A percentile compares a stretch with the other conserved stretches of the same genome.
phyloP scores from a whole-genome alignment of 805 yeast genomes.

The Candida sakaeoensis region DNA sequence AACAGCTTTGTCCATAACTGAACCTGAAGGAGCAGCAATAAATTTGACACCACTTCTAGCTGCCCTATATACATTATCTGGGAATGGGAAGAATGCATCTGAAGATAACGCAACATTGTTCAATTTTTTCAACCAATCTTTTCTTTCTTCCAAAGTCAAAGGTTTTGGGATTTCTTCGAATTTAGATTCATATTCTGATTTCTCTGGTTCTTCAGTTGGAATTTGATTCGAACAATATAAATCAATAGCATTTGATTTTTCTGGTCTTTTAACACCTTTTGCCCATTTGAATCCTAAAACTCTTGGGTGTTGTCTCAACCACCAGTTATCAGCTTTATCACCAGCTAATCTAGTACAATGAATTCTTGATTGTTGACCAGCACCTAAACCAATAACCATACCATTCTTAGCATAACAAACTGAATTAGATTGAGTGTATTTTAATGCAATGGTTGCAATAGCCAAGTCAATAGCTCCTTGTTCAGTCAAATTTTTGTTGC shows the following conservation, averaged over 20 bases:
- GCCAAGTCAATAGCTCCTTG: slow-evolving; percentile 92
- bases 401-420: slow-evolving; percentile 98
- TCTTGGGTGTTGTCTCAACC: slow-evolving; percentile 98
- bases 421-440: slow-evolving; percentile 97
- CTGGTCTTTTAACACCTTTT: slow-evolving; percentile 97
- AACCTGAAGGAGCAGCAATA: slow-evolving; percentile 96
- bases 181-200: slow-evolving; percentile 85
- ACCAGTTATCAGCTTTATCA: slow-evolving; percentile 99
- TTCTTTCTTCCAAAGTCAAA: slow-evolving; percentile 75
- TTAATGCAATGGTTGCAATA: slow-evolving; percentile 95
- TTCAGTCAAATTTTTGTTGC: slow-evolving; percentile 81
- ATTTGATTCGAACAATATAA: slow-evolving; percentile 87
- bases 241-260: slow-evolving; percentile 97
- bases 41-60: slow-evolving; percentile 94
- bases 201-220: slow-evolving; percentile 90
- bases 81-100: slow-evolving; percentile 99
- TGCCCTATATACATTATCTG: slow-evolving; percentile 98
- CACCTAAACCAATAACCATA: slow-evolving; percentile 98
- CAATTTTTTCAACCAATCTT: slow-evolving; percentile 80
- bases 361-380: slow-evolving; percentile 99
- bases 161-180: slow-evolving; percentile 83
- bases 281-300: slow-evolving; percentile 95
- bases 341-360: slow-evolving; percentile 99
- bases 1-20: slow-evolving; percentile 96
- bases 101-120: slow-evolving; percentile 88